Evolutionary conservation across 345 rosid genomes (phyloP), one percentile per base, ranked within the genome.

Genomic region (Salix exigua): DNA sequence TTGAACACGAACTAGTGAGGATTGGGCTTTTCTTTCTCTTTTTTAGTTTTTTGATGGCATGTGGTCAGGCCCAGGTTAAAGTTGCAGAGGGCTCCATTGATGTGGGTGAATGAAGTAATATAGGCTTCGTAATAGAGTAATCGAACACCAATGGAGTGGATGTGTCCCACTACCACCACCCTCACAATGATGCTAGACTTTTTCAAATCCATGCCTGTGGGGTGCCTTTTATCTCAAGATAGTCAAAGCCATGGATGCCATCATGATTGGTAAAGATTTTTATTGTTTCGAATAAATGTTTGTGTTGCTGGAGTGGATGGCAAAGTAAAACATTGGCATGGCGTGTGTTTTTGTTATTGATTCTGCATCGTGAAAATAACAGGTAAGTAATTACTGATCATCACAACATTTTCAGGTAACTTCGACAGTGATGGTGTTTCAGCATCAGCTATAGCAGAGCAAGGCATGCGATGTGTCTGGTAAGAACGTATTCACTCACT

Each of bases 221-320:
- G 66, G 33, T 42, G 16, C 40, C 37, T 33, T 19, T 12, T 69
- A 11, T 21, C n/a, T 19, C 60, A 53, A 53, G 60, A 69, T 64
- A n/a, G 77, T 74, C 77, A 65, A 74, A 74, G 48, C 63, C 63
- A 48, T 4, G 63, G 71, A 31, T 66, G 72, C 78, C 37, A 35
- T 35, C 37, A 35, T 35, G 70, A 44, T 74, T 66, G 16, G 18
- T 7, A 5, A 28, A 26, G 62, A 58, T 58, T n/a, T 58, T n/a
- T 58, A 1, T n/a, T 23, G 13, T 19, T 73, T 63, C 40, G 21
- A 63, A 63, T 21, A 35, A 63, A 30, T 40, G 10, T 10, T 9
- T 25, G 28, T 73, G 76, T 13, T 63, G 70, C 69, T 26, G 21
- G 48, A 63, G 58, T 73, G 69, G 76, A 46, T 18, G 76, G 75